Evolutionary conservation across 208 protist species (phyloP).

Genomic region (Leishmania arabica): DNA sequence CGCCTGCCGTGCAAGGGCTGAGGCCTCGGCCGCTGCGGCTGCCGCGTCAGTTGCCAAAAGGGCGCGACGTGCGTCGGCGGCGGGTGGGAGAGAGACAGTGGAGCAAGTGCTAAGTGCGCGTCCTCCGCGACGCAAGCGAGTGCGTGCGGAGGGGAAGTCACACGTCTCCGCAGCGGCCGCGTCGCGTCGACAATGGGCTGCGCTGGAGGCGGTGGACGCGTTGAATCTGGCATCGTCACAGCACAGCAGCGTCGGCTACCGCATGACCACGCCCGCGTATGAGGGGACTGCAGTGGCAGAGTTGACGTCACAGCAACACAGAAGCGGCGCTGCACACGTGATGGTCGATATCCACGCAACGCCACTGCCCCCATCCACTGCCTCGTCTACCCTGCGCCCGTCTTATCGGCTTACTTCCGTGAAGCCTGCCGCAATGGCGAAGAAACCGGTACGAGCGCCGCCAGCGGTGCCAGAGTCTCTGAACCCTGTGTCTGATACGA

Average conservation of each 20-base stretch:
- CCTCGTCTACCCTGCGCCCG: neutral
- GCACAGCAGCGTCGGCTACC: neutral
- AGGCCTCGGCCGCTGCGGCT: conserved; percentile 3
- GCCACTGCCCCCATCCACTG: neutral
- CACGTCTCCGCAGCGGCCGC: neutral
- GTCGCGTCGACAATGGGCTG: conserved; percentile 16
- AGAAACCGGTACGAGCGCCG: neutral
- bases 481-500: neutral
- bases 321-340: neutral
- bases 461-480: neutral
- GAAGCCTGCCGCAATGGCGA: neutral
- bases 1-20: conserved; percentile 18
- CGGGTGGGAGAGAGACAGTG: neutral
- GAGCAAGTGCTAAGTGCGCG: neutral
- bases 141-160: neutral
- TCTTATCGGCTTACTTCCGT: conserved; percentile 11
- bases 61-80: neutral
- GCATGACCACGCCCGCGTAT: neutral
- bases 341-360: neutral
- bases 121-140: conserved; percentile 9
- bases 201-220: conserved; percentile 19
- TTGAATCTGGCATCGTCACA: conserved; percentile 16
- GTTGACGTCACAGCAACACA: neutral
- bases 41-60: neutral
- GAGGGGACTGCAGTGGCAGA: neutral